phyloP scores from a whole-genome alignment of 2,329 filamentous ascomycete species.

The Acrocalymma vagum region DNA sequence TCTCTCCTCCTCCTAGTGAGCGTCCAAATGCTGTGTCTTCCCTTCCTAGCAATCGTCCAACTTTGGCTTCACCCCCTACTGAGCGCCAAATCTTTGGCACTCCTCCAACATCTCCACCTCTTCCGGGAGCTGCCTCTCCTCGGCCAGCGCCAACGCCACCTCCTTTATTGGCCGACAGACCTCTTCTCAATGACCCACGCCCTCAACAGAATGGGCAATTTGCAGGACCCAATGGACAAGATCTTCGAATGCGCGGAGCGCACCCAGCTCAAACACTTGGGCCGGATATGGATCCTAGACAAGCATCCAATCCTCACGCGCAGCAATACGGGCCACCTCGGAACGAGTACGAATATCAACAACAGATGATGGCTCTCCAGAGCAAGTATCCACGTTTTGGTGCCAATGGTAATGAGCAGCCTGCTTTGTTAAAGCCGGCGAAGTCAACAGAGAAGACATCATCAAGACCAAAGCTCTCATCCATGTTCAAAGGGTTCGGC shows the following conservation, averaged over 20 bases:
- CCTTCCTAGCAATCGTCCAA: too few species aligned
- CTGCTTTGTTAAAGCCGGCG: too few species aligned
- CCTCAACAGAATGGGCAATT: constrained; percentile 9
- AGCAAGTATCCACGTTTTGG: constrained; percentile 49
- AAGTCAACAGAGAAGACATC: constrained; percentile 33
- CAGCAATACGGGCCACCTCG: constrained; percentile 28
- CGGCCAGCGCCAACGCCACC: constrained; percentile 16
- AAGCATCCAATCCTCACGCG: too few species aligned
- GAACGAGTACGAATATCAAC: constrained; percentile 40
- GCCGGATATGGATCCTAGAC: constrained; percentile 21
- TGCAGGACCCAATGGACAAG: constrained; percentile 14
- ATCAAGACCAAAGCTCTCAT: constrained; percentile 35
- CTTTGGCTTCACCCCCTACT: constrained; percentile 8
- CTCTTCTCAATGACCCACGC: constrained; percentile 7
- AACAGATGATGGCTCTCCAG: constrained; percentile 40
- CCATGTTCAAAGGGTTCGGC: constrained; percentile 57
- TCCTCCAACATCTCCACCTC: constrained; percentile 17
- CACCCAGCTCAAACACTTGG: constrained; percentile 13
- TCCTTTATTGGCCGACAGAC: constrained; percentile 10
- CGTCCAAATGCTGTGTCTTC: too few species aligned
- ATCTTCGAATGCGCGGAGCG: constrained; percentile 16
- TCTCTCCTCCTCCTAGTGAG: too few species aligned
- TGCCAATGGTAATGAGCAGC: constrained; percentile 47
- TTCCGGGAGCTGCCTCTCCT: constrained; percentile 20
- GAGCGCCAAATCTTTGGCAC: constrained; percentile 8